These are phyloP conservation scores for Saccharum hybrid DNA, from an alignment of 202 grass and related monocot genomes.

Conservation along the genomic window DNA sequence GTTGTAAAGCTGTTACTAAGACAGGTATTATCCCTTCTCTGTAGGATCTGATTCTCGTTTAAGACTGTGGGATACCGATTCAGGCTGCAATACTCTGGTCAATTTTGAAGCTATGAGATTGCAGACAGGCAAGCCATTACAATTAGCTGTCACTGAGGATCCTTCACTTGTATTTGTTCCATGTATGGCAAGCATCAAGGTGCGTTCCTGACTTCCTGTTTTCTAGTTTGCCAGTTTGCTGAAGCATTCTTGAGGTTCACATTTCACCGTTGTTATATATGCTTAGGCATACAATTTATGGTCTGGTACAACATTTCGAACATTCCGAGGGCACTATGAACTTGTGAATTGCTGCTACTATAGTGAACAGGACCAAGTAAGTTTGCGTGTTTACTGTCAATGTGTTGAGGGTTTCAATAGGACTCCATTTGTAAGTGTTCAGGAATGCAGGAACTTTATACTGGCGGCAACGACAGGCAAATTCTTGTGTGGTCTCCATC, in stretches of 20 bases:
- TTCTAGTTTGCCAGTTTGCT: conserved; percentile 36
- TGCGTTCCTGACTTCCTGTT: conserved; percentile 36
- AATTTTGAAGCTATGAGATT: conserved; percentile 86
- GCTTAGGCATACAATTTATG: conserved; percentile 79
- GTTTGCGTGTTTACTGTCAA: conserved; percentile 15
- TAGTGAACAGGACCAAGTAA: conserved; percentile 71
- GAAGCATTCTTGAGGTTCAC: conserved; percentile 29
- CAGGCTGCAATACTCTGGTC: conserved; percentile 82
- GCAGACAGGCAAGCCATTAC: conserved; percentile 80
- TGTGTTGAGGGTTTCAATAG: conserved; percentile 9
- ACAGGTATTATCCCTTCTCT: conserved; percentile 23
- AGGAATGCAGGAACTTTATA: conserved; percentile 81
- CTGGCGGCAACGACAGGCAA: conserved; percentile 93
- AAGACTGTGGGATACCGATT: conserved; percentile 93
- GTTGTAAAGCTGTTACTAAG: conserved; percentile 23
- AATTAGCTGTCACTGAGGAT: conserved; percentile 73
- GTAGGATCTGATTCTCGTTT: conserved; percentile 92
- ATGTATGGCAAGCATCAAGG: conserved; percentile 93
- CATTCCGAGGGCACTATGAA: conserved; percentile 87
- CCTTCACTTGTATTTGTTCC: conserved; percentile 86
- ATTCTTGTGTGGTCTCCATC: conserved; percentile 96
- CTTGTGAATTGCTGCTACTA: conserved; percentile 89
- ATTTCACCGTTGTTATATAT: conserved; percentile 28
- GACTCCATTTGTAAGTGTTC: conserved; percentile 41
- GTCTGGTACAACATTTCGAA: conserved; percentile 65